Base-by-base conservation (phyloP, 306 rosid genomes). In the Oemleria cerasiformis region DNA sequence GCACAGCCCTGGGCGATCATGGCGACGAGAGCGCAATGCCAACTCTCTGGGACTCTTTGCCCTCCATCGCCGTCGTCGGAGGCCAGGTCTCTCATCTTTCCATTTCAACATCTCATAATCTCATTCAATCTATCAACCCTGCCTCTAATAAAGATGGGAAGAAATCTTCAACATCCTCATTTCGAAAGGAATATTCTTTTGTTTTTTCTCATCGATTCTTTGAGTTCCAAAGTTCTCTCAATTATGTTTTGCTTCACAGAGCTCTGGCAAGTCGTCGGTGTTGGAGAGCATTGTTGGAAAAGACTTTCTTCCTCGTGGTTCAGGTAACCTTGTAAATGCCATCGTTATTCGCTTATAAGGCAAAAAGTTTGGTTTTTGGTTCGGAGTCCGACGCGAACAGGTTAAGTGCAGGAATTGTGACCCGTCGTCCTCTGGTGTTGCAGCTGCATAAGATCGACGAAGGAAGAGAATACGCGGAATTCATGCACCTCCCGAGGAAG, bases 261-360 rank as follows among this genome's bases (percentile, higher is more conserved):
- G 97, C 78, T 93, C 98, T 7, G 98, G 98, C 25, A 93, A 93
- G 84, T 93, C 98, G n/a, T 93, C 98, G 9, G 98, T 93, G 42
- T 68, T 93, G 84, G 98, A 93, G 79, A 93, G 98, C 72, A 85
- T 90, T 21, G 97, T 93, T 59, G 98, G 98, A 63, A 87, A 92
- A 67, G 98, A 93, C 58, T 84, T 80, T 68, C 57, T 84, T 15
- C 84, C 84, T 50, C 80, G 83, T n/a, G 85, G 82, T 64, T 75
- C 83, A 23, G 84, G 84, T 80, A 42, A 6, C 3, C 5, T 7
- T 11, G 10, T 15, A n/a, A 21, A 21, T 13, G 16, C 11, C 41
- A 40, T 20, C 48, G 5, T 6, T 51, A 49, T 67, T 2, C 4
- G 36, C 1, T 68, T 68, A 2, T 25, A 0, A 8, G 10, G 8